Evolutionary conservation across 257 asterid genomes (phyloP), one percentile per base, ranked within the genome.

Genomic region (Paraleonurus japonicus): DNA sequence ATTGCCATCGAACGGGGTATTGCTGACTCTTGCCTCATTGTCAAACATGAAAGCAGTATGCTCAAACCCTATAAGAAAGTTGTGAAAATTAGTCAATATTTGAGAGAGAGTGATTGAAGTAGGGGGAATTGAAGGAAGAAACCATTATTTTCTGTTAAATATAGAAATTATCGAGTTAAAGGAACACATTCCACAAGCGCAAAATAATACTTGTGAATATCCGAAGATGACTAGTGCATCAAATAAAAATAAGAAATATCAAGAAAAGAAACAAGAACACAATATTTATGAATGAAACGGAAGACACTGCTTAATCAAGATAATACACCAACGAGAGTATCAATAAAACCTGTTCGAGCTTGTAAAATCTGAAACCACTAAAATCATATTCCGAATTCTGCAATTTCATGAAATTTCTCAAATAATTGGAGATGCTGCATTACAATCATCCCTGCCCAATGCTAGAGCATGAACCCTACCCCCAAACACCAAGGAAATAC

Each of bases 21-120:
- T 77, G 67, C 65, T 50, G 53, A 77, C 43, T 51, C 76, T 69
- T 26, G 87, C 82, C 78, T 86, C 90, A 39, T 41, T 43, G 19
- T 83, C 75, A 47, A 86, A 80, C 17, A 63, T 75, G 76, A 81
- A 86, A 32, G 88, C 82, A n/a, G 87, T 16, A 62, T 81, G 86
- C 4, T 22, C 4, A 61, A 79, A 81, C 43, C 81, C 87, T 83
- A 76, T 41, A 35, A 75, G 19, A 65, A 57, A 75, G 30, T 13
- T 43, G 23, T 32, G 64, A 65, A 47, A 70, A 45, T 0, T 6
- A 55, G 32, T 26, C 28, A 70, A 16, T 4, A 76, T 7, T 26
- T 41, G 61, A 23, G 28, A 7, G 58, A 7, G 8, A 0, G 37
- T 23, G 48, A 65, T 12, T 53, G 11, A 39, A 69, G 58, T 9